A percentile compares a stretch with the other conserved stretches of the same genome.
These are phyloP conservation scores for Huntiella abstrusa DNA, from an alignment of 2,329 filamentous ascomycete genomes.

Conservation along the genomic window DNA sequence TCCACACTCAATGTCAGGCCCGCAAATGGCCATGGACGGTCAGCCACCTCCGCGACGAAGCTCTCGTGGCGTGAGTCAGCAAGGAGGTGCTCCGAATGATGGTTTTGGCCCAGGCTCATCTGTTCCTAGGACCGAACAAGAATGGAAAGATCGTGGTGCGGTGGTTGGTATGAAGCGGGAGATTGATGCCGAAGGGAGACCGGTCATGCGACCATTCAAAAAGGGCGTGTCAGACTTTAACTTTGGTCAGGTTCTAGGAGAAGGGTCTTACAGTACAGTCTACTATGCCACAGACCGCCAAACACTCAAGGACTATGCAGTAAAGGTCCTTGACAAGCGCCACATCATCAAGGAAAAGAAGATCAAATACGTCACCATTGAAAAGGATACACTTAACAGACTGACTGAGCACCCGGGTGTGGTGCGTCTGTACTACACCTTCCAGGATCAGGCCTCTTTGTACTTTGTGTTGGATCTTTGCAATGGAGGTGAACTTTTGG, in stretches of 20 bases:
- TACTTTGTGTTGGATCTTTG: slow-evolving; percentile 96
- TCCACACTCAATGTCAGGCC: slow-evolving; percentile 1
- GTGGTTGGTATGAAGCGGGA: slow-evolving; percentile 68
- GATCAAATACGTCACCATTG: slow-evolving; percentile 99
- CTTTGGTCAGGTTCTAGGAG: slow-evolving; percentile 77
- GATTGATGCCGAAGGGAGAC: slow-evolving; percentile 66
- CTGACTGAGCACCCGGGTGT: slow-evolving; percentile 93
- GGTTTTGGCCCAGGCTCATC: slow-evolving; percentile 23
- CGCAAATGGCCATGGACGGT: slow-evolving; percentile 1
- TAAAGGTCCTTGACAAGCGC: slow-evolving; percentile 94
- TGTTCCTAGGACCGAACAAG: slow-evolving; percentile 49
- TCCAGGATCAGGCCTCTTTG: slow-evolving; percentile 86
- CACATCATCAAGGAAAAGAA: slow-evolving; percentile 99
- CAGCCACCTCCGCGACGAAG: slow-evolving; percentile 26
- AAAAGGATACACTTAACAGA: slow-evolving; percentile 93
- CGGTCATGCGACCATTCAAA: slow-evolving; percentile 68
- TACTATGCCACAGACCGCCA: slow-evolving; percentile 83
- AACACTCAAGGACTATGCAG: slow-evolving; percentile 87
- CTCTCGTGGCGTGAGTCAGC: slow-evolving; percentile 50
- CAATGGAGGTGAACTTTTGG: slow-evolving; percentile 76
- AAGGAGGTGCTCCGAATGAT: slow-evolving; percentile 17
- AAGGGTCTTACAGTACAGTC: slow-evolving; percentile 96
- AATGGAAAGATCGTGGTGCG: slow-evolving; percentile 93
- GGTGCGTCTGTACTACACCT: slow-evolving; percentile 93
- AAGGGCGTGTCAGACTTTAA: slow-evolving; percentile 95